Evolutionary conservation across 805 yeast species (phyloP).

Genomic region (Debaryomyces castellii): DNA sequence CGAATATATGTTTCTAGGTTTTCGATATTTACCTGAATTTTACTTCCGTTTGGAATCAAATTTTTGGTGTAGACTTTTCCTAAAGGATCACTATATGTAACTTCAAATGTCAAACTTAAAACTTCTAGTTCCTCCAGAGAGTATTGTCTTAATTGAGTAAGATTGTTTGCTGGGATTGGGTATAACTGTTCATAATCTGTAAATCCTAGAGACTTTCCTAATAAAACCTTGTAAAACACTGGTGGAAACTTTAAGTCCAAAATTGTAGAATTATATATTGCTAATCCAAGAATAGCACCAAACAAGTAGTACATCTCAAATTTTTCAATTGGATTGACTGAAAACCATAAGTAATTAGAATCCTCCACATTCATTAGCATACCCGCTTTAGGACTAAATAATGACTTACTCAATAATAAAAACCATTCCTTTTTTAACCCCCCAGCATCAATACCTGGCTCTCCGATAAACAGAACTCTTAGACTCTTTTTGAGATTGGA

Average conservation of each 20-base stretch:
- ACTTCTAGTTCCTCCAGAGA: slow-evolving; percentile 33
- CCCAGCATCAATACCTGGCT: slow-evolving; percentile 95
- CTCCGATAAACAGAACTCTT: slow-evolving; percentile 77
- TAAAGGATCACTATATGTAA: slow-evolving; percentile 51
- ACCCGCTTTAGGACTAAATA: slow-evolving; percentile 69
- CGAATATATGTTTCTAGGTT: slow-evolving; percentile 64
- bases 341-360: slow-evolving; percentile 77
- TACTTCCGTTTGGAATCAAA: slow-evolving; percentile 59
- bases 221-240: slow-evolving; percentile 72
- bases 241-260: slow-evolving; percentile 76
- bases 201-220: slow-evolving; percentile 53
- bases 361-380: slow-evolving; percentile 67
- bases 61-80: slow-evolving; percentile 46
- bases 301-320: slow-evolving; percentile 66
- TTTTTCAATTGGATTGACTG: slow-evolving; percentile 43
- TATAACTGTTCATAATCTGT: slow-evolving; percentile 67
- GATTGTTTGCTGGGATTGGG: slow-evolving; percentile 57
- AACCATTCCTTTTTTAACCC: slow-evolving; percentile 96
- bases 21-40: slow-evolving; percentile 51
- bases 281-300: slow-evolving; percentile 86
- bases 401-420: slow-evolving; percentile 61
- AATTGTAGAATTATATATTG: slow-evolving; percentile 86
- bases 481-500: slow-evolving; percentile 70
- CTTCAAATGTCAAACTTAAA: slow-evolving; percentile 59
- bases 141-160: slow-evolving; percentile 27